Evolutionary conservation across 116 monocot genomes (phyloP), one percentile per base, ranked within the genome.

Genomic region (Posidonia oceanica): DNA sequence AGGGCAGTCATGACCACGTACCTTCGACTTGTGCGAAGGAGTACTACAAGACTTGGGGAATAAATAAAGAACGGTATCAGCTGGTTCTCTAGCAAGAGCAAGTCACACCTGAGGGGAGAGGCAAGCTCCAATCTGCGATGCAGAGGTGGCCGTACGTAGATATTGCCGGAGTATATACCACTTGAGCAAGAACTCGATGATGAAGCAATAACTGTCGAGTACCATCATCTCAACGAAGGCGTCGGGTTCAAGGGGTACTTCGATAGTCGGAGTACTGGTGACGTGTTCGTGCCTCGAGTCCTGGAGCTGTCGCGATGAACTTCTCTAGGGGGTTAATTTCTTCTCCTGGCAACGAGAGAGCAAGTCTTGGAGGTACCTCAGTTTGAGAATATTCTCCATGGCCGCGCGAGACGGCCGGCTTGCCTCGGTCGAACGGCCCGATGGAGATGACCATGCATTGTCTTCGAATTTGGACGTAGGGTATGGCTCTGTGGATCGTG

Each of bases 121-220:
- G n/a, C n/a, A n/a, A n/a, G n/a, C n/a, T n/a, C n/a, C n/a, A n/a
- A n/a, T n/a, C n/a, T n/a, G n/a, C n/a, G n/a, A n/a, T n/a, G 38
- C 40, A 13, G 23, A 15, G 58, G 55, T 10, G 72, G 29, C 16
- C 21, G 20, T n/a, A 4, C 21, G 20, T n/a, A 4, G 59, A 71
- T 42, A 2, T 71, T 20, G 15, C 1, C 1, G 36, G 14, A 54
- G 14, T 52, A n/a, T n/a, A n/a, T n/a, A 12, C 18, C 59, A 36
- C 59, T 71, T 73, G 55, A 71, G 2, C 13, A 79, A 11, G 39
- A 65, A 56, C 70, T 79, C 76, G 6, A 75, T 53, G 54, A 83
- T 41, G 64, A 83, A 83, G 67, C 83, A 76, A n/a, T n/a, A n/a
- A 4, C 80, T 68, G 23, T 85, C 85, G 13, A 81, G 64, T 6